These are phyloP conservation scores for Talaromyces sp. DNA, from an alignment of 2,329 filamentous ascomycete genomes.

Conservation along the genomic window DNA sequence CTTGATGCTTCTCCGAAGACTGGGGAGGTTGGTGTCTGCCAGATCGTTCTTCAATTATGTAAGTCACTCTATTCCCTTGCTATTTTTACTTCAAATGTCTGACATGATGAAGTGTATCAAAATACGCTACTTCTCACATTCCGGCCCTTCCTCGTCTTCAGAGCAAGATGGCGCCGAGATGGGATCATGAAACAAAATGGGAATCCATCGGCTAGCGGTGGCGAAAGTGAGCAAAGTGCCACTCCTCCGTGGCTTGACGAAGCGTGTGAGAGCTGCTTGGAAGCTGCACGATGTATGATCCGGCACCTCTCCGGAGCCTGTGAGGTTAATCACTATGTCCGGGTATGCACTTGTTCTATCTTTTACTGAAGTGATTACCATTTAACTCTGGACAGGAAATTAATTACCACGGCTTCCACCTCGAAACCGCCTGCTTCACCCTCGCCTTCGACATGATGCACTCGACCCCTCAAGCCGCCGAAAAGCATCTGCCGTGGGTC, in stretches of 20 bases:
- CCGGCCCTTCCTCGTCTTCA: conserved; percentile 45
- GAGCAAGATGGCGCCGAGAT: conserved; percentile 42
- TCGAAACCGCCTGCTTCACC: conserved; percentile 42
- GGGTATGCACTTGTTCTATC: conserved; percentile 28
- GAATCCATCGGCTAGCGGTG: conserved; percentile 10
- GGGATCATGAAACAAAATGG: conserved; percentile 17
- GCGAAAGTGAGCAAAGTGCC: conserved; percentile 23
- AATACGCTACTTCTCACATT: conserved; percentile 45
- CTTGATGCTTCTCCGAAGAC: conserved; percentile 37
- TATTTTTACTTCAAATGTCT: neutral
- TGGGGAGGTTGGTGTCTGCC: conserved; percentile 41
- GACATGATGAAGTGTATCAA: conserved; percentile 39
- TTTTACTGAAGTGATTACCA: neutral
- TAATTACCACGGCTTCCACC: conserved; percentile 46
- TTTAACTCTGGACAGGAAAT: conserved; percentile 34
- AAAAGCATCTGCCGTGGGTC: conserved; percentile 44
- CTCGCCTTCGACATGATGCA: conserved; percentile 46
- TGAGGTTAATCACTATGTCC: conserved; percentile 39
- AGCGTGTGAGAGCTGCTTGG: conserved; percentile 43
- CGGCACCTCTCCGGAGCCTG: conserved; percentile 42
- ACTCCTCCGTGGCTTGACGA: conserved; percentile 43
- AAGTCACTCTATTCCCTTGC: conserved; percentile 21
- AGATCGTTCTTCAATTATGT: conserved; percentile 43
- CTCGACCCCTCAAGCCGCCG: conserved; percentile 31
- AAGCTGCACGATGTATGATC: conserved; percentile 42